Evolutionary conservation across 345 rosid genomes (phyloP).

Genomic region (Populus ilicifolia): DNA sequence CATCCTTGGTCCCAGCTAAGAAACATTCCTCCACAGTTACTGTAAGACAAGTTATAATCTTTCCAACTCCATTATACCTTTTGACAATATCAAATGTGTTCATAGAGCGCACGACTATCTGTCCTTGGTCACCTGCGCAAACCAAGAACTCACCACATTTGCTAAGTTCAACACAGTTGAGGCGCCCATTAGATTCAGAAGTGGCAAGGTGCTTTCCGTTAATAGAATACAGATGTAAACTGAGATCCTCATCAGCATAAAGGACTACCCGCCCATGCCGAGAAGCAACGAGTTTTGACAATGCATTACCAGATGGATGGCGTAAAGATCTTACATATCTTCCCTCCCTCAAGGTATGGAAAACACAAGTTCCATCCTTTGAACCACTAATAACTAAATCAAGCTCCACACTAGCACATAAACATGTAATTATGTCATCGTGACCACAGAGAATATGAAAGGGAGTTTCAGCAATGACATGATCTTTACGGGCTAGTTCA

Average conservation of each 20-base stretch:
- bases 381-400: slow-evolving; percentile 96
- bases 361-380: slow-evolving; percentile 91
- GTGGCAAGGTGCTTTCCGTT: slow-evolving; percentile 90
- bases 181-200: slow-evolving; percentile 88
- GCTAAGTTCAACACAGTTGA: slow-evolving; percentile 85
- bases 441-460: slow-evolving; percentile 93
- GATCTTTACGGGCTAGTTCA: slow-evolving; percentile 62
- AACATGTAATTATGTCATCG: slow-evolving; percentile 88
- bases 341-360: slow-evolving; percentile 86
- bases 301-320: slow-evolving; percentile 78
- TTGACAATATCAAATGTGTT: slow-evolving; percentile 76
- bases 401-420: slow-evolving; percentile 77
- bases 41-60: slow-evolving; percentile 65
- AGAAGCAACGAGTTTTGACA: slow-evolving; percentile 85
- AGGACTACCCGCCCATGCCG: slow-evolving; percentile 72
- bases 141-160: slow-evolving; percentile 84
- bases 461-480: slow-evolving; percentile 76
- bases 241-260: slow-evolving; percentile 87
- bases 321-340: slow-evolving; percentile 81
- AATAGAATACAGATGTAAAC: slow-evolving; percentile 80
- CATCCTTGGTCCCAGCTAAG: slow-evolving; percentile 95
- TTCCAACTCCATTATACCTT: slow-evolving; percentile 73
- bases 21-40: slow-evolving; percentile 92
- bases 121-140: slow-evolving; percentile 96
- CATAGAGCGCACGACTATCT: slow-evolving; percentile 84